Base-by-base conservation (phyloP, 1,284 basidiomycete species). In the Lentinula novae-zelandiae region DNA sequence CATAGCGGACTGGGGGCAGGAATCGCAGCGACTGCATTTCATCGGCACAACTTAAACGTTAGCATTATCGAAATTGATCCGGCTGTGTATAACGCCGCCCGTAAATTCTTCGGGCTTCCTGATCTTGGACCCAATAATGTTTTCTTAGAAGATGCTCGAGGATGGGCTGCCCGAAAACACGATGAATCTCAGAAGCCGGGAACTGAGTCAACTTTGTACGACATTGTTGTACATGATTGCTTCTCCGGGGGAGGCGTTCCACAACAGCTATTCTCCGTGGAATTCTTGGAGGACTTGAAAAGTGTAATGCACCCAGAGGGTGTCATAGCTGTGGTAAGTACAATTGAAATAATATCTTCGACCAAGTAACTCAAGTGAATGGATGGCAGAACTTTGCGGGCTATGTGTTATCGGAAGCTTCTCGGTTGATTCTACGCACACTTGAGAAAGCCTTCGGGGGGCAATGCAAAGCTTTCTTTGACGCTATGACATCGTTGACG, bases 171-270 rank as follows among this genome's bases (percentile, higher is more conserved):
- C 22, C 69, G 76, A 33, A 77, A 79, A 61, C 73, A 72, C 15
- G 66, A 63, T 36, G 46, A 60, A 12, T 3, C 34, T 9, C 56
- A 49, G 5, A 66, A 67, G 44, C 63, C 74, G 48, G 71, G 73
- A 53, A 66, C 68, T 51, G 68, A 66, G n/a, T 61, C 67, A n/a
- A 42, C 13, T 12, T 64, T 66, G 27, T 96, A 85, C 71, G 90
- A 92, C 70, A 85, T 91, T 66, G 82, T 95, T 17, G 78, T 96
- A 0, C 95, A 98, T 68, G 95, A 96, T 69, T 92, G 90, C 67
- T 97, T 96, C 73, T 93, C 93, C 9, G 95, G 94, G 2, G 95
- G 95, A 3, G 83, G 84, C 20, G 86, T 97, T 3, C 93, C 95
- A 0, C 77, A 85, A 15, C 86, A 93, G 67, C 76, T 97, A 48